Base-by-base conservation (phyloP, 176 grass and related monocot species). In the Oryza meyeriana region DNA sequence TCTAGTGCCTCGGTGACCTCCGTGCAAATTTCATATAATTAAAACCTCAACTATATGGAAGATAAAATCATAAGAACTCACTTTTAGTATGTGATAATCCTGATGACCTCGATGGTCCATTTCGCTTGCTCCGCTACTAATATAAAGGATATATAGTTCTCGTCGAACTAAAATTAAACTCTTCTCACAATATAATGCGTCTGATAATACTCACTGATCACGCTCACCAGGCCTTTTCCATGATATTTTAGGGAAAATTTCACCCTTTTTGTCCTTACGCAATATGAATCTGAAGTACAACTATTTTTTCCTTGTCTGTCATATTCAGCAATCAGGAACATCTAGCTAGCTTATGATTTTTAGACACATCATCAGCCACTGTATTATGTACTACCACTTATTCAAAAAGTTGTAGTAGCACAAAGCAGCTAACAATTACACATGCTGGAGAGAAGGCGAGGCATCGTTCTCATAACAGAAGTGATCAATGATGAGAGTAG, bases 391-490 rank as follows among this genome's bases (percentile, higher is more conserved):
- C 6, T 28, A 18, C 6, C 66, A 62, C 17, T 3, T 22, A 57
- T 57, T 34, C 1, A 32, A 57, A 75, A 24, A 24, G 20, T 75
- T 6, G 45, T 11, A 59, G 16, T 45, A 74, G 45, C n/a, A 57
- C 18, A n/a, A 14, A n/a, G n/a, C 3, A 59, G 55, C 64, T 48
- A 30, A 38, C 26, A 62, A 66, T 67, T 83, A 8, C 22, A 59
- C 22, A 59, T 59, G 0, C 22, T 24, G 66, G 27, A 34, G 58
- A 78, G 74, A 74, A 61, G 86, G 59, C 59, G 32, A 73, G 61
- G 28, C 80, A 72, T 74, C 86, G 40, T 79, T 83, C 80, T 79
- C 67, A 67, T 35, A 73, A 67, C 61, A 79, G 45, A n/a, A 39
- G 18, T 17, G 83, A 14, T 57, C 50, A 22, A 61, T 34, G 36